Base-by-base conservation (phyloP, 768 basidiomycete species). In the Trametes maxima region DNA sequence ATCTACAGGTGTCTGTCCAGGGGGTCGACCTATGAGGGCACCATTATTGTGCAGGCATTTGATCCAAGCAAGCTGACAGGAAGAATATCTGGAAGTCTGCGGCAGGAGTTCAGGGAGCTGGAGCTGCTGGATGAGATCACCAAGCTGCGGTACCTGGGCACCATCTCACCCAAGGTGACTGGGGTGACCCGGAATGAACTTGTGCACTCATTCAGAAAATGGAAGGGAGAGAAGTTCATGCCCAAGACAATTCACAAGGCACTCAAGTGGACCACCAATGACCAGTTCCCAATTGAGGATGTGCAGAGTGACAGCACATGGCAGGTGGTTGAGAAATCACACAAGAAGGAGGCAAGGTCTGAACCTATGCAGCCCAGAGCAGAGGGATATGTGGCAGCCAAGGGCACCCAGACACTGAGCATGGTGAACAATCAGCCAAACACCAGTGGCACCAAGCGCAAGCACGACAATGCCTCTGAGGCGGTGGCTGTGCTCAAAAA, bases 111-210 rank as follows among this genome's bases (percentile, higher is more conserved):
- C 42, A 40, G 72, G 8, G 74, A 77, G 37, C 60, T 77, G 0
- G 74, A 77, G 33, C 37, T 78, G 0, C 59, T 79, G 1, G 72
- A 78, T 68, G 66, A 75, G 11, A 72, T 79, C 1, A 78, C 74
- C 0, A 33, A 45, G 1, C 33, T 73, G 13, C 28, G 54, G 28
- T 76, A 70, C 58, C 21, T 66, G 4, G 51, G 60, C 0, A 63
- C 60, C 17, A 60, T 75, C 5, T 62, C 66, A 2, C 17, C 33
- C 3, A 21, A 16, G 2, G 58, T 74, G 0, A 40, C 4, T 33
- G 28, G 28, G 8, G 8, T 33, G 3, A 33, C 28, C 28, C 3
- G 28, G 28, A 33, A 33, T 33, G 28, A 33, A 8, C 28, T 33
- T 33, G 28, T 33, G 28, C 28, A 33, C 28, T 33, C 28, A 33